phyloP scores from a whole-genome alignment of 1,284 basidiomycete genomes.

The Testicularia cyperi region DNA sequence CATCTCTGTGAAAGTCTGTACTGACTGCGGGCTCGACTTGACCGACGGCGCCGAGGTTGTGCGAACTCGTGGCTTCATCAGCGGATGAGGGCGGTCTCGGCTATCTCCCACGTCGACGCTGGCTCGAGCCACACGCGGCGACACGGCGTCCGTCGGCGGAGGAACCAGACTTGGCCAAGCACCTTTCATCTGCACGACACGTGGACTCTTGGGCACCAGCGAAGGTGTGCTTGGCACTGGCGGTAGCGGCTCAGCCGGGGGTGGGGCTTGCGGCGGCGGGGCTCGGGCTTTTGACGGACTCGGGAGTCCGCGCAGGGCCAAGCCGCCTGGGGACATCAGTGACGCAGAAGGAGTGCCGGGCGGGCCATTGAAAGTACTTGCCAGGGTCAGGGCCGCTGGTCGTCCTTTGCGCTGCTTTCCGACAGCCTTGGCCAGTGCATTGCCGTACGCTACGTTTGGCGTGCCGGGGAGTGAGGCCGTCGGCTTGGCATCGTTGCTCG shows the following conservation, averaged over 20 bases:
- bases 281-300: conserved; percentile 22
- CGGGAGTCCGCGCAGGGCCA: conserved; percentile 5
- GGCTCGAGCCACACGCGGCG: not conserved
- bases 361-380: too few species aligned
- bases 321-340: not conserved
- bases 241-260: conserved; percentile 40
- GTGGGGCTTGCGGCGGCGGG: conserved; percentile 35
- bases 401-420: conserved; percentile 25
- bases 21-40: not conserved
- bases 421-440: conserved; percentile 13
- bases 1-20: too few species aligned
- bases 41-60: not conserved
- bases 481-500: not conserved
- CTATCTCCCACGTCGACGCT: too few species aligned
- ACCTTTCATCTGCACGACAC: conserved; percentile 1
- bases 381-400: conserved; percentile 26
- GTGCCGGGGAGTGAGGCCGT: conserved; percentile 10
- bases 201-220: conserved; percentile 10
- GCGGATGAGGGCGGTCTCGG: conserved; percentile 1
- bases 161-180: conserved; percentile 4
- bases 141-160: not conserved
- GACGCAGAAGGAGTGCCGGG: too few species aligned
- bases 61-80: not conserved
- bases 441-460: conserved; percentile 18
- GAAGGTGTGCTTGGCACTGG: conserved; percentile 41